Conservation (phyloP, 2,329 filamentous ascomycete genomes). For the Tolypocladium pustulatum region DNA sequence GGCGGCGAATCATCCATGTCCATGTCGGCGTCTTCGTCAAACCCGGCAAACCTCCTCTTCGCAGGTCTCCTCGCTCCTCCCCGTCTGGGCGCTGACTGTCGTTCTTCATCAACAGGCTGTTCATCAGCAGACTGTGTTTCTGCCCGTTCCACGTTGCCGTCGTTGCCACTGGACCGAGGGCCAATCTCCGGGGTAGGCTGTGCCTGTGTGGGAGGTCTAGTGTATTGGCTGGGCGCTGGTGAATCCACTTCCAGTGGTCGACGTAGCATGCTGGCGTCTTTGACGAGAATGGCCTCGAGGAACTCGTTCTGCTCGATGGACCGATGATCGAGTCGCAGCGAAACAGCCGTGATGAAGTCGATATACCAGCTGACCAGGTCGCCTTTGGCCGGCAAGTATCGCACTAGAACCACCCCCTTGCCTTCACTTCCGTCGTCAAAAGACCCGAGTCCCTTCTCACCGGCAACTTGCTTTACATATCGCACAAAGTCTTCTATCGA, state of each 20-base stretch:
- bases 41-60: slow-evolving; percentile 60
- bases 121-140: slow-evolving; percentile 3
- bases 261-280: slow-evolving; percentile 63
- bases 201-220: not conserved
- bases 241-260: slow-evolving; percentile 49
- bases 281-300: slow-evolving; percentile 76
- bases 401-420: slow-evolving; percentile 69
- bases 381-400: slow-evolving; percentile 51
- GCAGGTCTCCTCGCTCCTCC: slow-evolving; percentile 25
- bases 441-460: slow-evolving; percentile 58
- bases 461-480: slow-evolving; percentile 65
- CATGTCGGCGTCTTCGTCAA: slow-evolving; percentile 40
- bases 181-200: slow-evolving; percentile 2
- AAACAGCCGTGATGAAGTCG: slow-evolving; percentile 58
- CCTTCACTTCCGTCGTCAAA: slow-evolving; percentile 54
- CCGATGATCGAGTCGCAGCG: slow-evolving; percentile 64
- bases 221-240: slow-evolving; percentile 10
- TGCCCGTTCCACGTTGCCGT: not conserved
- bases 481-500: slow-evolving; percentile 65
- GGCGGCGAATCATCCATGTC: slow-evolving; percentile 17
- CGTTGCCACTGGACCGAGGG: slow-evolving; percentile 2
- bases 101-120: slow-evolving; percentile 5
- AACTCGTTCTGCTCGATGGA: slow-evolving; percentile 87
- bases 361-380: slow-evolving; percentile 54
- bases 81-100: slow-evolving; percentile 12